Conservation (phyloP, 495 filamentous ascomycete genomes). For the Tetracladium setigerum region DNA sequence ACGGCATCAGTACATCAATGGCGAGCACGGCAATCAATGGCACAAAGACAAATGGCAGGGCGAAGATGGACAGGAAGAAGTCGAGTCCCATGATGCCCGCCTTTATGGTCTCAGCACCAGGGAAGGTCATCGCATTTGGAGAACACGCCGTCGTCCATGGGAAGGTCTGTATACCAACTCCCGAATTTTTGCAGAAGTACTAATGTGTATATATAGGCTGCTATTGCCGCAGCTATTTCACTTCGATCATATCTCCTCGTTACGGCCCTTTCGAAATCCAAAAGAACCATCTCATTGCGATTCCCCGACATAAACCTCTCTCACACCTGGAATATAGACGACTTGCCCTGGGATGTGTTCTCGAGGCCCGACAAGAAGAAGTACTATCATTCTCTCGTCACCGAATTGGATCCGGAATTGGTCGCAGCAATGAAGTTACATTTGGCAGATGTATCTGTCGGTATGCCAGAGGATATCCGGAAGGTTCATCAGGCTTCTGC, state of each 20-base stretch:
- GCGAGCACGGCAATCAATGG: slow-evolving; percentile 16
- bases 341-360: slow-evolving; percentile 79
- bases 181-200: background rate
- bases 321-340: slow-evolving; percentile 88
- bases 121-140: slow-evolving; percentile 95
- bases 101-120: slow-evolving; percentile 96
- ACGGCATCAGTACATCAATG: slow-evolving; percentile 27
- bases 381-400: slow-evolving; percentile 85
- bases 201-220: slow-evolving; percentile 44
- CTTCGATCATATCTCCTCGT: slow-evolving; percentile 93
- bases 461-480: slow-evolving; percentile 53
- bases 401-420: slow-evolving; percentile 73
- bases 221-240: slow-evolving; percentile 89
- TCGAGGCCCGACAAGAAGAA: slow-evolving; percentile 75
- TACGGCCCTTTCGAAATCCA: slow-evolving; percentile 79
- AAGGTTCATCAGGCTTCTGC: slow-evolving; percentile 78
- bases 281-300: slow-evolving; percentile 72
- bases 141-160: slow-evolving; percentile 96
- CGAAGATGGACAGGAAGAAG: slow-evolving; percentile 36
- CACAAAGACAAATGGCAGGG: slow-evolving; percentile 9
- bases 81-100: slow-evolving; percentile 65
- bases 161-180: slow-evolving; percentile 44
- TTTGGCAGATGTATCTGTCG: slow-evolving; percentile 57
- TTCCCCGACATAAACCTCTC: slow-evolving; percentile 82
- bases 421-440: slow-evolving; percentile 70